Evolutionary conservation across 129 eudicot species (phyloP).

Genomic region (Centella asiatica): DNA sequence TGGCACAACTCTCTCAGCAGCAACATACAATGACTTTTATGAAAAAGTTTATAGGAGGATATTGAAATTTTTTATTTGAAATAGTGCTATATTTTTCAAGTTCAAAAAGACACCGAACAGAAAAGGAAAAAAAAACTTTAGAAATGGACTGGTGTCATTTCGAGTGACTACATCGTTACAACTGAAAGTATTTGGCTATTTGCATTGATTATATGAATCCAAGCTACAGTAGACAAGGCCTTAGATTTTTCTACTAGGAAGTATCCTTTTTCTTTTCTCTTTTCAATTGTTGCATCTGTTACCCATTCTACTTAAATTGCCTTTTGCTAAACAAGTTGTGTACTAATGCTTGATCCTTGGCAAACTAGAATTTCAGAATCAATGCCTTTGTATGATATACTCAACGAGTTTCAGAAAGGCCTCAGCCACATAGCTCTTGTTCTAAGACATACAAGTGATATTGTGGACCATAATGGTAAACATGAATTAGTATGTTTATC

Average conservation of each 20-base stretch:
- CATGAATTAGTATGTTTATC: neutral
- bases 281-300: no score
- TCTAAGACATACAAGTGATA: slow-evolving; percentile 30
- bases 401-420: slow-evolving; percentile 72
- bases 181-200: no score
- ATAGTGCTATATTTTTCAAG: neutral
- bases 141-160: neutral
- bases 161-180: neutral
- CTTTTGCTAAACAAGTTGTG: neutral
- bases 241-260: no score
- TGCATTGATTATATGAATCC: neutral
- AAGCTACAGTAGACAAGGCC: no score
- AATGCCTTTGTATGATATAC: slow-evolving; percentile 65
- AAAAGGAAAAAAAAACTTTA: no score
- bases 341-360: slow-evolving; percentile 1
- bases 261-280: no score
- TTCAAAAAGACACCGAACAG: no score
- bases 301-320: neutral
- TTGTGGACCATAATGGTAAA: slow-evolving; percentile 26
- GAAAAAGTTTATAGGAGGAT: neutral
- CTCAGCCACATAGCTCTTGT: slow-evolving; percentile 83
- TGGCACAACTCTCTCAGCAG: neutral
- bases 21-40: no score
- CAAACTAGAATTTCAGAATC: slow-evolving; percentile 39
- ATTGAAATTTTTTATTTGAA: neutral